Evolutionary conservation across 2,329 filamentous ascomycete species (phyloP).

Genomic region (Talaromyces piceae): DNA sequence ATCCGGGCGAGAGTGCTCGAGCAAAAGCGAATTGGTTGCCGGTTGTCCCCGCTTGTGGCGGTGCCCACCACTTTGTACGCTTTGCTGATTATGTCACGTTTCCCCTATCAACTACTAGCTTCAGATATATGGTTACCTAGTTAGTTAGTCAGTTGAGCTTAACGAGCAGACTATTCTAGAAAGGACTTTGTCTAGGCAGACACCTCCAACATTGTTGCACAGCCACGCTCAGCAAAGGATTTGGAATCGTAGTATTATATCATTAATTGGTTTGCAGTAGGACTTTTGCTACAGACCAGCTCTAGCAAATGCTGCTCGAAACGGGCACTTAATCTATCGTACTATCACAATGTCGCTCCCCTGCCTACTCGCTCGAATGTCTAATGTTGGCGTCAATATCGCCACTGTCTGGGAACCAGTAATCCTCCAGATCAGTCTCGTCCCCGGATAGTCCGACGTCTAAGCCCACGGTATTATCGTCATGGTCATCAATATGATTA

Average conservation of each 20-base stretch:
- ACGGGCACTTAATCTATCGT: not conserved
- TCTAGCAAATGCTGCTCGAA: not conserved
- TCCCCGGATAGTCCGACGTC: conserved; percentile 13
- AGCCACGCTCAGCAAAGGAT: not conserved
- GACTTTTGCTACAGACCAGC: not conserved
- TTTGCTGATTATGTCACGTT: not conserved
- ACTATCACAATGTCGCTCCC: not conserved
- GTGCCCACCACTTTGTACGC: not conserved
- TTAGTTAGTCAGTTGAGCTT: no score
- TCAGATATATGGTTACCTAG: no score
- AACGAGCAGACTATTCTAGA: conserved; percentile 1
- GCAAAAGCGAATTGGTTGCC: not conserved
- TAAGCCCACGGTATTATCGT: not conserved
- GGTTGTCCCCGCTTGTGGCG: not conserved
- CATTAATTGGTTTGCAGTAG: no score
- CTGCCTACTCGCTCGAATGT: conserved; percentile 3
- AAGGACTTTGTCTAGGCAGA: not conserved
- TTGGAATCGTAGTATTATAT: no score
- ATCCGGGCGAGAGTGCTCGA: not conserved
- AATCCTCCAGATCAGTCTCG: conserved; percentile 24
- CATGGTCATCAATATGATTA: not conserved
- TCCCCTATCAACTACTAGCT: no score
- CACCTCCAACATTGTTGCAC: not conserved
- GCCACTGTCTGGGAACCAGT: conserved; percentile 32
- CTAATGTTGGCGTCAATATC: conserved; percentile 25